phyloP scores from a whole-genome alignment of 371 early-diverging fungal species.

The Mucor velutinosus region DNA sequence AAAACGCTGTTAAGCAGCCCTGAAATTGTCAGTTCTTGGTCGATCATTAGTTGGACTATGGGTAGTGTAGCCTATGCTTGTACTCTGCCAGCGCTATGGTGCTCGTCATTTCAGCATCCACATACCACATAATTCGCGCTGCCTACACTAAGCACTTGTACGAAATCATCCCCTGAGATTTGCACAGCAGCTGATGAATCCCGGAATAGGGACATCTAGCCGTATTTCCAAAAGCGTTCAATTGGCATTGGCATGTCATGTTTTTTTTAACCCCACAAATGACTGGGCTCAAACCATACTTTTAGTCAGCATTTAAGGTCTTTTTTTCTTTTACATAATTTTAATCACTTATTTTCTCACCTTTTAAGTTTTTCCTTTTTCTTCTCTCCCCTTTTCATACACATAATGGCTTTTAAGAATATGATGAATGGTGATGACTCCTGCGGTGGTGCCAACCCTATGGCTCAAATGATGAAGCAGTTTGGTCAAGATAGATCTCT shows the following conservation, averaged over 20 bases:
- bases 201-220: too few relatives aligned
- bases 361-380: not conserved
- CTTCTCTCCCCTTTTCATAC: not conserved
- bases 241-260: not conserved
- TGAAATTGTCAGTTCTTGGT: too few relatives aligned
- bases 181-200: too few relatives aligned
- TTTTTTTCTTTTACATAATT: not conserved
- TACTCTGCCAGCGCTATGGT: too few relatives aligned
- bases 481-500: slow-evolving; percentile 55
- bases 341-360: not conserved
- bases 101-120: too few relatives aligned
- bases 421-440: slow-evolving; percentile 58
- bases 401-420: slow-evolving; percentile 22
- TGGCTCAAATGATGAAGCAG: slow-evolving; percentile 63
- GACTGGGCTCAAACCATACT: not conserved
- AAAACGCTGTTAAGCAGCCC: too few relatives aligned
- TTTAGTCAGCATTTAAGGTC: not conserved
- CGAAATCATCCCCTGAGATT: too few relatives aligned
- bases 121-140: too few relatives aligned
- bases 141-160: too few relatives aligned
- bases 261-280: not conserved
- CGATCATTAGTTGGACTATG: too few relatives aligned
- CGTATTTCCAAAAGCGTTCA: too few relatives aligned
- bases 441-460: slow-evolving; percentile 58
- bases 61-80: too few relatives aligned